These are phyloP conservation scores for Fusarium kyushuense DNA, from an alignment of 2,329 filamentous ascomycete genomes.

Conservation along the genomic window DNA sequence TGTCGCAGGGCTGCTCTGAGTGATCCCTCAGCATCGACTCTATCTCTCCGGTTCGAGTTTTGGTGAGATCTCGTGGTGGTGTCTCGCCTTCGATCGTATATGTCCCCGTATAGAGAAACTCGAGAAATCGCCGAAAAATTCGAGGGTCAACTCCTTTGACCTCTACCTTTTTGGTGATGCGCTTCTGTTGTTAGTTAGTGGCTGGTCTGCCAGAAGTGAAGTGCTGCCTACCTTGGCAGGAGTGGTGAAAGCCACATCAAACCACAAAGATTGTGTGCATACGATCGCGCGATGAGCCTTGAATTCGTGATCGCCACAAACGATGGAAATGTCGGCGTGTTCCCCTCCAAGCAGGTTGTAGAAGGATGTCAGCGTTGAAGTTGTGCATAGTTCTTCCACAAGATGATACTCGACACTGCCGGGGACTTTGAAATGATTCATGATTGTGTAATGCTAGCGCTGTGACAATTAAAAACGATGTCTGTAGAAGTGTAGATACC, in stretches of 20 bases:
- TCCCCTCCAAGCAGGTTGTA: constrained; percentile 29
- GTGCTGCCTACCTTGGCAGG: constrained; percentile 44
- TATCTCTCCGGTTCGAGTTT: constrained; percentile 13
- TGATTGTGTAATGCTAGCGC: neutral
- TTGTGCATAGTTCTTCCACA: constrained; percentile 8
- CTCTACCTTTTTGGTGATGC: constrained; percentile 26
- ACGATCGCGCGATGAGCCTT: constrained; percentile 52
- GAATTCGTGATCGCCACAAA: constrained; percentile 49
- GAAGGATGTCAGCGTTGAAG: neutral
- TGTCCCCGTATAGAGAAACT: constrained; percentile 51
- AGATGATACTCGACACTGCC: neutral
- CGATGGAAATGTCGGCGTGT: constrained; percentile 52
- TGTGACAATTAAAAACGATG: neutral
- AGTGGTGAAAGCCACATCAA: constrained; percentile 43
- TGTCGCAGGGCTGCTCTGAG: constrained; percentile 1
- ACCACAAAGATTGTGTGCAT: constrained; percentile 53
- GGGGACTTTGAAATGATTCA: neutral
- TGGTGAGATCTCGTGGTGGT: neutral
- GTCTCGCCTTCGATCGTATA: constrained; percentile 32
- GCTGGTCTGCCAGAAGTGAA: neutral
- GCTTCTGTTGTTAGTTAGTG: constrained; percentile 7
- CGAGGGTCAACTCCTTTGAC: constrained; percentile 50
- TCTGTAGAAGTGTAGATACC: no score
- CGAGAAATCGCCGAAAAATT: constrained; percentile 46
- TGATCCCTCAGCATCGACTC: constrained; percentile 6